These are phyloP conservation scores for Kluyveromyces sp. DNA, from an alignment of 1,139 yeast species.

Conservation along the genomic window DNA sequence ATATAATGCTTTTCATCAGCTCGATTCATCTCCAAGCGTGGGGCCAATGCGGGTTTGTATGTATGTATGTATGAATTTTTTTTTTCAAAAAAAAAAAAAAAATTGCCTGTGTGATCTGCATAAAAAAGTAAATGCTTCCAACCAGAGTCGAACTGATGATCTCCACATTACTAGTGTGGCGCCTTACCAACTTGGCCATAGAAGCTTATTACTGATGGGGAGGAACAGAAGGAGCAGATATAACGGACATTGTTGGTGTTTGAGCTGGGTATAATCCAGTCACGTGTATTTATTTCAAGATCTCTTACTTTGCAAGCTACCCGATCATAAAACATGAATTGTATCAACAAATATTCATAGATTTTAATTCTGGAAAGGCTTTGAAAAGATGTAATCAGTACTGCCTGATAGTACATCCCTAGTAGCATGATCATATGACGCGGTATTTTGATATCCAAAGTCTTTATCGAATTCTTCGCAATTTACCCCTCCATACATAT, in stretches of 20 bases:
- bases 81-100: conserved; percentile 6
- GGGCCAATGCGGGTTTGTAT: no score
- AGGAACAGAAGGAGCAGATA: not conserved
- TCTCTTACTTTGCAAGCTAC: not conserved
- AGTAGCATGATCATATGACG: no score
- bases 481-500: no score
- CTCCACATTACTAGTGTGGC: conserved; percentile 38
- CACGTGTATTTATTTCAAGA: not conserved
- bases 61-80: no score
- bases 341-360: no score
- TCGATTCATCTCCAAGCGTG: no score
- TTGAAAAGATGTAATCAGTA: no score
- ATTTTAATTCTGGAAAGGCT: no score
- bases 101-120: not conserved
- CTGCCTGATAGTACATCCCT: no score
- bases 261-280: not conserved
- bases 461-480: no score
- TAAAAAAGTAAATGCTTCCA: conserved; percentile 30
- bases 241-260: not conserved
- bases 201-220: conserved; percentile 19
- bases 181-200: conserved; percentile 39
- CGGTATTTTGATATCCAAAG: no score
- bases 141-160: conserved; percentile 36
- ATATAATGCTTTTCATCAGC: no score
- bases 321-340: not conserved